Percentiles rank a stretch among this genome's conserved stretches.
phyloP scores from a whole-genome alignment of 2,329 filamentous ascomycete genomes.

The Zasmidium cellare region DNA sequence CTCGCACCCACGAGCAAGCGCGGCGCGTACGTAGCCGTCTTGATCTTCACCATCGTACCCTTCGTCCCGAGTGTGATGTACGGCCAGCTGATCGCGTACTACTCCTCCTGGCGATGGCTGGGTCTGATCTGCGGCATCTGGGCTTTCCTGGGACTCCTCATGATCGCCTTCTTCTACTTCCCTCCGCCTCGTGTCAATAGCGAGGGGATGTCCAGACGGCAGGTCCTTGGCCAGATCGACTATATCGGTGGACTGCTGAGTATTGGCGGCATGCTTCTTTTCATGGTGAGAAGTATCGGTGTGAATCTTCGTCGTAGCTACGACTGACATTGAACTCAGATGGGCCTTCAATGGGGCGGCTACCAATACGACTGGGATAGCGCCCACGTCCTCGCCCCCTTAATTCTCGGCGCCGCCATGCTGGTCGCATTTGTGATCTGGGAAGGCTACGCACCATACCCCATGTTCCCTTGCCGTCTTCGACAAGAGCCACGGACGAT shows the following conservation, averaged over 20 bases:
- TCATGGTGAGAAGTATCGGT: slow-evolving; percentile 45
- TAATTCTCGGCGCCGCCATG: slow-evolving; percentile 34
- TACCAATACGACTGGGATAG: slow-evolving; percentile 35
- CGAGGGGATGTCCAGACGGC: slow-evolving; percentile 39
- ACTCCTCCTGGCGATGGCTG: slow-evolving; percentile 55
- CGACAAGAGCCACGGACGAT: slow-evolving; percentile 34
- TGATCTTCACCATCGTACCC: slow-evolving; percentile 63
- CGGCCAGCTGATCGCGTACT: slow-evolving; percentile 56
- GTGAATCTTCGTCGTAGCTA: neutral
- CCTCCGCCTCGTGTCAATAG: slow-evolving; percentile 52
- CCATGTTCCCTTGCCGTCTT: slow-evolving; percentile 32
- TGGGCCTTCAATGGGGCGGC: slow-evolving; percentile 22
- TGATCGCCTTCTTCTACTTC: slow-evolving; percentile 55
- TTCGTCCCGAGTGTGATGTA: slow-evolving; percentile 63
- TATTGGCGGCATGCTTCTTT: slow-evolving; percentile 51
- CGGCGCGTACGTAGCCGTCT: slow-evolving; percentile 60
- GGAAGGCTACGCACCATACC: slow-evolving; percentile 27
- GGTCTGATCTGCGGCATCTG: slow-evolving; percentile 55
- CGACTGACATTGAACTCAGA: neutral
- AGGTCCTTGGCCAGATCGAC: slow-evolving; percentile 50
- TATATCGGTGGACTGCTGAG: slow-evolving; percentile 53
- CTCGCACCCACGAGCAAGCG: slow-evolving; percentile 65
- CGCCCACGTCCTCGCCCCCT: slow-evolving; percentile 34
- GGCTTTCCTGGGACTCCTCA: slow-evolving; percentile 51
- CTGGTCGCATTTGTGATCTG: slow-evolving; percentile 36